Base-by-base conservation (phyloP, 805 yeast genomes). In the Nakazawaea pomicola region DNA sequence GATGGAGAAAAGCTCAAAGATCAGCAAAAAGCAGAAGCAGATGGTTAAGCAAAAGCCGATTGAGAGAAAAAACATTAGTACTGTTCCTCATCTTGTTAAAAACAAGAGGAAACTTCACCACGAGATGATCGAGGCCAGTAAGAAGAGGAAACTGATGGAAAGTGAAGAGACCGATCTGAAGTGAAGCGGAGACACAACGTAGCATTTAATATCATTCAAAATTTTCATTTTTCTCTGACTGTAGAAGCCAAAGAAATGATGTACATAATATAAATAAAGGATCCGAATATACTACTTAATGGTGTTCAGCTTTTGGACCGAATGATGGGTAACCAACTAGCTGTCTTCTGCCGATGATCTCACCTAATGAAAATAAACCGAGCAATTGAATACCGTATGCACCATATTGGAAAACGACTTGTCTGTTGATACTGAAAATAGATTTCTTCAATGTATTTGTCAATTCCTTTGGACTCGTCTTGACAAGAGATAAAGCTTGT, bases 311-410 rank as follows among this genome's bases (percentile, higher is more conserved):
- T 54, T 65, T 47, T 61, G 74, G 77, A 47, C 78, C 80, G 52
- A 65, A 72, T 14, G 72, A 57, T 58, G 86, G 85, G 74, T 93
- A 91, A 53, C 97, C 96, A 58, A 89, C 85, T 46, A 93, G 55
- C 57, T 85, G 79, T 74, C 98, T 84, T 75, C 98, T 88, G 59
- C 99, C 99, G 58, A 93, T 74, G 53, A 90, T 79, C 75, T 93
- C 99, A 61, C 99, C 99, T 35, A 91, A 73, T 20, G 97, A 79
- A 68, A 89, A 93, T 62, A 90, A 75, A 49, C 97, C 99, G 51
- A 86, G 70, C 42, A 91, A 67, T 70, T 93, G 99, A 52, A 89
- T 67, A 52, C 79, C 80, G 66, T 78, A 80, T 29, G 90, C 82
- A 54, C 83, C 82, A 61, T 74, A 84, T 66, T 76, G 79, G 54